phyloP scores from a whole-genome alignment of 1,139 yeast genomes.

The Geotrichum cucujoidarum region DNA sequence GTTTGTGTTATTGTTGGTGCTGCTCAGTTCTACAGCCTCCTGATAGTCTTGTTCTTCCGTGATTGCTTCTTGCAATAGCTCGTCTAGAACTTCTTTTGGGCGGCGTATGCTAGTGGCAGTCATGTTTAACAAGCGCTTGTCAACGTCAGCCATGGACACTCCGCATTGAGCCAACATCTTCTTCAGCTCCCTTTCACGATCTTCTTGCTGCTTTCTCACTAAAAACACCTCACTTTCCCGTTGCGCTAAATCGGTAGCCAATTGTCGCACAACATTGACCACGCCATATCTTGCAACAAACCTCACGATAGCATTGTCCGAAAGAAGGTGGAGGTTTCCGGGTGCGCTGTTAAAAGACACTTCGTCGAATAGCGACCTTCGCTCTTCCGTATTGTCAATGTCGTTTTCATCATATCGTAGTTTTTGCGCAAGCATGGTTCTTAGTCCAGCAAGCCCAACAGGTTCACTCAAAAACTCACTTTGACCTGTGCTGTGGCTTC shows the following conservation, averaged over 20 bases:
- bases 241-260: conserved; percentile 47
- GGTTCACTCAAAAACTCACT: neutral
- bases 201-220: conserved; percentile 41
- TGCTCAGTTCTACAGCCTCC: neutral
- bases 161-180: conserved; percentile 45
- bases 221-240: conserved; percentile 47
- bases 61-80: conserved; percentile 36
- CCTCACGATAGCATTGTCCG: conserved; percentile 37
- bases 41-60: conserved; percentile 19
- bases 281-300: conserved; percentile 44
- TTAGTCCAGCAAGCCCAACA: conserved; percentile 4
- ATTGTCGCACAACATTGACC: conserved; percentile 43
- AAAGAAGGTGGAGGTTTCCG: conserved; percentile 38
- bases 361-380: conserved; percentile 28
- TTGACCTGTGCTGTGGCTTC: conserved; percentile 11
- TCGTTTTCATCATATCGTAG: conserved; percentile 2
- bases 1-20: neutral
- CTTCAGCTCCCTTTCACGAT: conserved; percentile 44
- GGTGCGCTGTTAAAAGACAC: conserved; percentile 33
- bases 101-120: conserved; percentile 27
- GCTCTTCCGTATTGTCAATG: conserved; percentile 15
- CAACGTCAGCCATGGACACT: conserved; percentile 44
- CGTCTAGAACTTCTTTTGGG: conserved; percentile 30
- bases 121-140: conserved; percentile 36
- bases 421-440: conserved; percentile 7